Conservation (phyloP, 768 basidiomycete genomes). For the Obba rivulosa region DNA sequence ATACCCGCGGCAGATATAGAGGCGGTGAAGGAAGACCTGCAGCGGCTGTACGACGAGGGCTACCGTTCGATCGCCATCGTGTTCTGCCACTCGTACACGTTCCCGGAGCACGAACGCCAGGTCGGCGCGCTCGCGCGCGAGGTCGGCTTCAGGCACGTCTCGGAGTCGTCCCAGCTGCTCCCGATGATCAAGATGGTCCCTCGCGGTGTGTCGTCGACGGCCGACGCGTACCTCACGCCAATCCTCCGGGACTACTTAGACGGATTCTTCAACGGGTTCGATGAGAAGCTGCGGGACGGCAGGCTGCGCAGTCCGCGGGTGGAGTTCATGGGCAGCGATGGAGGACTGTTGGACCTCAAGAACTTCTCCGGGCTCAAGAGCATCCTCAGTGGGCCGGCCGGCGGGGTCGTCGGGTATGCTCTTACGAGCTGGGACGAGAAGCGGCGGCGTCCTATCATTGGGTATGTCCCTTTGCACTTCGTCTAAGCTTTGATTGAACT, state of each 20-base stretch:
- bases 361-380: slow-evolving; percentile 93
- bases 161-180: slow-evolving; percentile 79
- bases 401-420: slow-evolving; percentile 94
- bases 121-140: slow-evolving; percentile 70
- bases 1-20: slow-evolving; percentile 38
- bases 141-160: slow-evolving; percentile 87
- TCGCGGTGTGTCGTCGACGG: slow-evolving; percentile 86
- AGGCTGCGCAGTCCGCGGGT: slow-evolving; percentile 59
- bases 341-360: slow-evolving; percentile 70
- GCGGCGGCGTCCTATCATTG: slow-evolving; percentile 71
- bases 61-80: slow-evolving; percentile 88
- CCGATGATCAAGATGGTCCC: slow-evolving; percentile 97
- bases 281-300: slow-evolving; percentile 62
- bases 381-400: slow-evolving; percentile 89
- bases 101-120: slow-evolving; percentile 74
- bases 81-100: slow-evolving; percentile 89
- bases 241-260: slow-evolving; percentile 80
- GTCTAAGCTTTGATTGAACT: neutral
- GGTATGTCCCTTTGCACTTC: slow-evolving; percentile 41
- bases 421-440: slow-evolving; percentile 85
- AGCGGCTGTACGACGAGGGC: slow-evolving; percentile 71
- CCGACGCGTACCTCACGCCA: slow-evolving; percentile 94
- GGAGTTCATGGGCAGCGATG: slow-evolving; percentile 96
- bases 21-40: slow-evolving; percentile 53
- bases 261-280: slow-evolving; percentile 89